Evolutionary conservation across 2,329 filamentous ascomycete genomes (phyloP).

Genomic region (Leptographium wingfieldii): DNA sequence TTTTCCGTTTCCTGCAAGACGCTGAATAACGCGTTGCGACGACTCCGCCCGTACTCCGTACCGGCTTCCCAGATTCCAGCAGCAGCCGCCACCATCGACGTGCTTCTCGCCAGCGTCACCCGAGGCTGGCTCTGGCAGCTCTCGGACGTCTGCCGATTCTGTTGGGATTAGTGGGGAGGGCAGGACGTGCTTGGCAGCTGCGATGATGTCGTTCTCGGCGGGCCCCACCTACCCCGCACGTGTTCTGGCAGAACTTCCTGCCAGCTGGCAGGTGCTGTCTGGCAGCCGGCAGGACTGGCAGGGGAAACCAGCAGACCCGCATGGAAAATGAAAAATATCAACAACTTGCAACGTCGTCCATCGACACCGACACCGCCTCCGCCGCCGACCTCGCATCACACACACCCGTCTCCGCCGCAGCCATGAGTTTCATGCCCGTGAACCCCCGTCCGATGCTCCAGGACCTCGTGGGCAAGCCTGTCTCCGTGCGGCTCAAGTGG

Average conservation of each 20-base stretch:
- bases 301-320: not conserved
- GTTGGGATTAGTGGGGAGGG: not conserved
- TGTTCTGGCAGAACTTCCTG: not conserved
- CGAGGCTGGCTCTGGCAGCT: not conserved
- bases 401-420: not conserved
- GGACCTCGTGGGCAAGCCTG: conserved; percentile 79
- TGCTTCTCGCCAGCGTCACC: not conserved
- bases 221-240: not conserved
- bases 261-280: not conserved
- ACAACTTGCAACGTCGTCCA: not conserved
- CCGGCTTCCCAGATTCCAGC: not conserved
- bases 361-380: not conserved
- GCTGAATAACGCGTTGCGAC: not conserved
- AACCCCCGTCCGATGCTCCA: conserved; percentile 97
- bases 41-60: not conserved
- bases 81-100: too few species aligned
- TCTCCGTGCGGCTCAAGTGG: conserved; percentile 94
- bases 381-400: not conserved
- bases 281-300: not conserved
- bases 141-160: not conserved
- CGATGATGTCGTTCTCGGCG: not conserved
- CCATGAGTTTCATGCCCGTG: conserved; percentile 60
- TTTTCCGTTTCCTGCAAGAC: not conserved
- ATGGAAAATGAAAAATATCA: not conserved
- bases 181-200: not conserved